These are phyloP conservation scores for Pyricularia pennisetigena DNA, from an alignment of 2,329 filamentous ascomycete species.

Conservation along the genomic window DNA sequence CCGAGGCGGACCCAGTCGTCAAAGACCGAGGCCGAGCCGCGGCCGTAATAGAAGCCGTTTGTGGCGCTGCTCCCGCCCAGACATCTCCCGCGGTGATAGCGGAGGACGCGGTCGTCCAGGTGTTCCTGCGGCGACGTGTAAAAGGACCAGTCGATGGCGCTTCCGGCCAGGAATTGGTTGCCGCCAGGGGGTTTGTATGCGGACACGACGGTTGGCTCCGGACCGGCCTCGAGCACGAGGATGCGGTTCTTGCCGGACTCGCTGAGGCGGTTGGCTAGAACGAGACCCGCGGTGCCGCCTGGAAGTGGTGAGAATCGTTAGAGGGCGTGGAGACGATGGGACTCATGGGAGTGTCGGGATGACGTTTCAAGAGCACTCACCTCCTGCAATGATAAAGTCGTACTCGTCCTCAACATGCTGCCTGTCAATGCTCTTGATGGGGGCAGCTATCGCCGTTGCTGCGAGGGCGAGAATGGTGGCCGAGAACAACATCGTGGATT, in stretches of 20 bases:
- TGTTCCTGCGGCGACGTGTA: constrained; percentile 13
- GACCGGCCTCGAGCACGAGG: constrained; percentile 16
- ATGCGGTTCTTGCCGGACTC: constrained; percentile 15
- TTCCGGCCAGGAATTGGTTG: constrained; percentile 15
- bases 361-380: neutral
- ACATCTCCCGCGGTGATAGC: constrained; percentile 18
- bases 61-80: constrained; percentile 21
- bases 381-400: constrained; percentile 5
- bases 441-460: neutral
- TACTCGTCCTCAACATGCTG: constrained; percentile 3
- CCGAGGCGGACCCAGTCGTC: constrained; percentile 21
- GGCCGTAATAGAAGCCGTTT: constrained; percentile 22
- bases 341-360: neutral
- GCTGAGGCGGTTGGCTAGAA: constrained; percentile 15
- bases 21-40: constrained; percentile 18
- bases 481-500: neutral
- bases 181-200: constrained; percentile 15
- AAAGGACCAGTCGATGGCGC: constrained; percentile 16
- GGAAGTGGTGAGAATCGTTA: neutral
- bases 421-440: neutral
- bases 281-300: constrained; percentile 16
- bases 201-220: constrained; percentile 13
- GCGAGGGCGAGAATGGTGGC: neutral
- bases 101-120: constrained; percentile 19
- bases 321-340: too few relatives aligned